Conservation (phyloP, 2,329 filamentous ascomycete genomes). For the Epichloe amarillans region DNA sequence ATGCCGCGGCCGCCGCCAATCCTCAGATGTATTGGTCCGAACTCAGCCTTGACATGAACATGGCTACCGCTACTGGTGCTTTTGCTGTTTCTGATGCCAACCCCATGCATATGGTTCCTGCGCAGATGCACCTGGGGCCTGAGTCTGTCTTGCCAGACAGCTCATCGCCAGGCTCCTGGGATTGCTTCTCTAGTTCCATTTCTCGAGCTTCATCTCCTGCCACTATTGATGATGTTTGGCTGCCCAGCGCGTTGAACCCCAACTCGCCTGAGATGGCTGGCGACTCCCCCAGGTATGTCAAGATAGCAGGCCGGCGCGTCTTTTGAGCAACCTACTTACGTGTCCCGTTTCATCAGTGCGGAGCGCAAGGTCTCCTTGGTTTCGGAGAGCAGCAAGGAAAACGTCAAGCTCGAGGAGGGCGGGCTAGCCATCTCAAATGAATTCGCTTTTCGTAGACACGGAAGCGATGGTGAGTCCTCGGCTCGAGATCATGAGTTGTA, state of each 20-base stretch:
- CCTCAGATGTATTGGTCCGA: conserved; percentile 38
- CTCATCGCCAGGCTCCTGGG: conserved; percentile 39
- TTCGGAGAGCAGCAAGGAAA: conserved; percentile 15
- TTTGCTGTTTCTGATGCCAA: conserved; percentile 29
- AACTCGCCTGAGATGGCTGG: conserved; percentile 35
- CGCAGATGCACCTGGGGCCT: conserved; percentile 41
- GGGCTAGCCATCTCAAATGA: conserved; percentile 19
- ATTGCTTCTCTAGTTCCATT: conserved; percentile 38
- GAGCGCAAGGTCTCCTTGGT: conserved; percentile 19
- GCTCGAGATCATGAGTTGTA: conserved; percentile 58
- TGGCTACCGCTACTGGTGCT: conserved; percentile 28
- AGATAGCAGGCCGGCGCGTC: conserved; percentile 4
- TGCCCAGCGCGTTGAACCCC: conserved; percentile 19
- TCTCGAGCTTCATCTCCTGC: conserved; percentile 39
- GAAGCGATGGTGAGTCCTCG: conserved; percentile 37
- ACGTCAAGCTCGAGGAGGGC: conserved; percentile 17
- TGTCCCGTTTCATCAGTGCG: conserved; percentile 16
- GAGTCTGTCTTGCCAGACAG: conserved; percentile 33
- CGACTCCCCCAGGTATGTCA: conserved; percentile 42
- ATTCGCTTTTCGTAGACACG: conserved; percentile 33
- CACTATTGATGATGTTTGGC: conserved; percentile 35
- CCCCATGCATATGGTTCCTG: conserved; percentile 41
- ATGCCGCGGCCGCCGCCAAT: conserved; percentile 28
- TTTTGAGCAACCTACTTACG: conserved; percentile 1
- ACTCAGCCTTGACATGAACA: conserved; percentile 30